Percentiles rank a stretch among this genome's conserved stretches.
Conservation (phyloP, 495 filamentous ascomycete species). For the Podospora comata region DNA sequence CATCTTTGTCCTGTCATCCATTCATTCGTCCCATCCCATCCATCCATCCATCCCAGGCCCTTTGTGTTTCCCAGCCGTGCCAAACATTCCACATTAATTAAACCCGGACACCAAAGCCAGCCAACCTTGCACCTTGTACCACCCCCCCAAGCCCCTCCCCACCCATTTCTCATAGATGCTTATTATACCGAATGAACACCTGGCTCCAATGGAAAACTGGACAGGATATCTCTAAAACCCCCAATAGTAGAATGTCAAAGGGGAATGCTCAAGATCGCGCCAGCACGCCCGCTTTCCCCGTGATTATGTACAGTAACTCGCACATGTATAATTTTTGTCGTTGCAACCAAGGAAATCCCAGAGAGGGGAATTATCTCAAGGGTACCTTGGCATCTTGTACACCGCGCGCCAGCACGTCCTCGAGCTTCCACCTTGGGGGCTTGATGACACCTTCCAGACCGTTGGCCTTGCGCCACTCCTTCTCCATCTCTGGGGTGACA, state of each 20-base stretch:
- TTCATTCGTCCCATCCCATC: slow-evolving; percentile 4
- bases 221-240: not conserved
- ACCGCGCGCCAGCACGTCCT: slow-evolving; percentile 74
- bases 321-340: slow-evolving; percentile 9
- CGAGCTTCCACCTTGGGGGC: slow-evolving; percentile 77
- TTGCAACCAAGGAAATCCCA: not conserved
- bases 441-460: slow-evolving; percentile 49
- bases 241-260: not conserved
- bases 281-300: slow-evolving; percentile 8
- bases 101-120: slow-evolving; percentile 4
- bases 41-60: not conserved
- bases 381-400: slow-evolving; percentile 74
- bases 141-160: not conserved
- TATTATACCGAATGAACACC: not conserved
- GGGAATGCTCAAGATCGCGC: not conserved
- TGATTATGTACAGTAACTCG: slow-evolving; percentile 15
- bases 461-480: slow-evolving; percentile 62
- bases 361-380: slow-evolving; percentile 49
- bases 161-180: slow-evolving; percentile 2
- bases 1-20: not conserved
- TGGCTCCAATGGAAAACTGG: not conserved
- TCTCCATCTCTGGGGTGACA: slow-evolving; percentile 64
- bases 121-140: not conserved
- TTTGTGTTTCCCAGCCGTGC: not conserved
- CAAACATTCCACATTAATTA: slow-evolving; percentile 1